phyloP scores from a whole-genome alignment of 176 grass and related monocot genomes.

The Chrysopogon serrulatus region DNA sequence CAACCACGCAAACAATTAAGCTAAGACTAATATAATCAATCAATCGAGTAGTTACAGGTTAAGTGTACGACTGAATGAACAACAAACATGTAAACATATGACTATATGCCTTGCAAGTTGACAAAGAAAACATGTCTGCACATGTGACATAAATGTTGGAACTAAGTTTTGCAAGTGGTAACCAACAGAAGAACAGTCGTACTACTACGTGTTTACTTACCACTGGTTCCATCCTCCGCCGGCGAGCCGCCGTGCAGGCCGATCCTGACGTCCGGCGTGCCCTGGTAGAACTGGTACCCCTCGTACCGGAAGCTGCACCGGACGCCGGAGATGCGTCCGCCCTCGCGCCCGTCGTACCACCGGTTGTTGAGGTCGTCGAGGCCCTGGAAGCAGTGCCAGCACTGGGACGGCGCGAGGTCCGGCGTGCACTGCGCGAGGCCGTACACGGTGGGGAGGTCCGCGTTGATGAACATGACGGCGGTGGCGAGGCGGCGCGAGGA shows the following conservation, averaged over 20 bases:
- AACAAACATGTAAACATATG: neutral
- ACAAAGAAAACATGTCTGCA: neutral
- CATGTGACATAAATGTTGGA: neutral
- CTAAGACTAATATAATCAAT: neutral
- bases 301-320: constrained; percentile 49
- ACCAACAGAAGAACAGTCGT: neutral
- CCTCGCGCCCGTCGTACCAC: constrained; percentile 38
- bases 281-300: constrained; percentile 36
- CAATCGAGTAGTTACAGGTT: too few species aligned
- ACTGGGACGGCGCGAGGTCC: constrained; percentile 44
- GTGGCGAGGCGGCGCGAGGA: constrained; percentile 32
- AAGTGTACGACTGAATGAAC: neutral
- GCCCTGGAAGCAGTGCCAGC: constrained; percentile 44
- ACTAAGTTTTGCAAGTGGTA: neutral
- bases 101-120: neutral
- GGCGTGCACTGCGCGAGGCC: constrained; percentile 70
- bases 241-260: neutral
- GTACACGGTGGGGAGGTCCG: constrained; percentile 49
- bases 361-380: neutral
- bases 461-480: constrained; percentile 41
- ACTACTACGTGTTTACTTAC: neutral
- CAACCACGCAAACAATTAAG: neutral
- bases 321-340: constrained; percentile 35
- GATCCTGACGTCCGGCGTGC: constrained; percentile 39
- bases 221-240: neutral